Base-by-base conservation (phyloP, 129 eudicot genomes). In the Scalesia atractyloides region DNA sequence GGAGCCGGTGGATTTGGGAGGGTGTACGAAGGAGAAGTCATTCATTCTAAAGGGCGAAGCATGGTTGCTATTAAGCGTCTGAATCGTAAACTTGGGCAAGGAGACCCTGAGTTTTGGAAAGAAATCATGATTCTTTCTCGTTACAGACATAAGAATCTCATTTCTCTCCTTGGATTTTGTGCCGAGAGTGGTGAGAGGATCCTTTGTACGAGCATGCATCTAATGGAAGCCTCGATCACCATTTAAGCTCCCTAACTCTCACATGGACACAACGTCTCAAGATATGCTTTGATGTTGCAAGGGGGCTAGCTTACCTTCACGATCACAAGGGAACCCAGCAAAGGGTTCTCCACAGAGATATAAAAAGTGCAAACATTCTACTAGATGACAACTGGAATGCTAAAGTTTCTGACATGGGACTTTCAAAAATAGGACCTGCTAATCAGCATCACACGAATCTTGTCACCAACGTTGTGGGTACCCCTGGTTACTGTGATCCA, bases 241-340 rank as follows among this genome's bases (percentile, higher is more conserved):
- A 59, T 13, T 59, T 59, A 59, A 26, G 64, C 9, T 59, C 64
- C 41, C 24, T 0, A 5, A 2, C 8, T 26, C 64, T 58, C 64
- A 10, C 41, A 7, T 58, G 64, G 64, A 24, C 9, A 13, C 64
- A 26, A 59, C 18, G 64, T 5, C 10, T 26, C 0, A 59, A 59
- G 17, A 26, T 59, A 59, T 59, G 43, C 43, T 17, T 59, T 59
- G 41, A 59, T 59, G 64, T 6, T 59, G 69, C 26, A n/a, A 39
- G 10, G 69, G 48, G 51, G 30, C 30, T 64, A 3, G 24, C n/a
- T 33, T 37, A 64, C 26, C 69, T 64, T 17, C 69, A 64, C 17
- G 50, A 64, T 64, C 69, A 39, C 69, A 64, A 64, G 24, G 69
- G 33, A 1, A 64, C 26, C 46, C 68, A 63, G 2, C 49, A 37